These are phyloP conservation scores for Diplocarpon mali DNA, from an alignment of 2,329 filamentous ascomycete genomes.

Conservation along the genomic window DNA sequence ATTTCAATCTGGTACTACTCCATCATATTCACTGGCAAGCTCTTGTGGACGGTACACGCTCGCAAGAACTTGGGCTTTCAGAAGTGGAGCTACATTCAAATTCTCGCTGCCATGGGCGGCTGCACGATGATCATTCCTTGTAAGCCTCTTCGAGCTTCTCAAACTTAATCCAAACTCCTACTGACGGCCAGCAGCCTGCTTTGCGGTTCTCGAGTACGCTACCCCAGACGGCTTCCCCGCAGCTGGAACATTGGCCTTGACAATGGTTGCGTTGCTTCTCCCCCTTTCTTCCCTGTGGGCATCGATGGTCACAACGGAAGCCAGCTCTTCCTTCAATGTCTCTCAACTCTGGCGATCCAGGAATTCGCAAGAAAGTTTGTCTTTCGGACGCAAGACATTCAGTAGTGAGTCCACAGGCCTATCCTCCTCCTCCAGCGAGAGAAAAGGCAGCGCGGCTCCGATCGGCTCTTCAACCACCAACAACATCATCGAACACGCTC, in stretches of 20 bases:
- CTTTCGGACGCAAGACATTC: constrained; percentile 5
- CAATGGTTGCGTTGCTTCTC: constrained; percentile 49
- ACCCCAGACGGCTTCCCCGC: constrained; percentile 34
- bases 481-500: constrained; percentile 5
- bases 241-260: constrained; percentile 42
- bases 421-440: constrained; percentile 4
- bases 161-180: neutral
- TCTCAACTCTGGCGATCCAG: constrained; percentile 6
- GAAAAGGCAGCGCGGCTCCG: constrained; percentile 11
- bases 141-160: constrained; percentile 28
- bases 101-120: constrained; percentile 56
- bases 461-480: constrained; percentile 11
- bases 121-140: constrained; percentile 56
- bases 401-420: constrained; percentile 7
- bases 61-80: constrained; percentile 45
- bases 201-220: constrained; percentile 46
- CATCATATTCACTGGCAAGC: constrained; percentile 48
- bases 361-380: constrained; percentile 2
- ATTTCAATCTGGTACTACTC: constrained; percentile 51
- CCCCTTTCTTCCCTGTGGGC: constrained; percentile 60
- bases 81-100: constrained; percentile 53
- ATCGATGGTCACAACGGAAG: constrained; percentile 18
- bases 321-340: constrained; percentile 14
- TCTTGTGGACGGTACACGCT: constrained; percentile 44
- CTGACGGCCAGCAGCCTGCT: constrained; percentile 37